A percentile compares a stretch with the other conserved stretches of the same genome.
Evolutionary conservation across 2,329 filamentous ascomycete species (phyloP).

Genomic region (Coccinonectria pachysandricola): DNA sequence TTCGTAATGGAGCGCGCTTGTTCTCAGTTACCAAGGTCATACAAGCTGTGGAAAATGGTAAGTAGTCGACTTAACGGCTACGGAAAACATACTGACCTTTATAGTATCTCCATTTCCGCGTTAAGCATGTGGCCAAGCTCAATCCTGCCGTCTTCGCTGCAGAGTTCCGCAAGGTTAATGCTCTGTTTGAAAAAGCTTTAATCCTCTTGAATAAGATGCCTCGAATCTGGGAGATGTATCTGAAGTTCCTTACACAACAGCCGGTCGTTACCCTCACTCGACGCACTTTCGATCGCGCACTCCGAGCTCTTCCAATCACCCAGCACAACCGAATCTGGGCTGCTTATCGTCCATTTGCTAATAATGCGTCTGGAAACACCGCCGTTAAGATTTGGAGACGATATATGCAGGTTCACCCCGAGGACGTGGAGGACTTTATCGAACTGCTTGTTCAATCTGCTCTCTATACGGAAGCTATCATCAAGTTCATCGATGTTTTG

Average conservation of each 20-base stretch:
- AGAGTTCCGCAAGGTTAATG: constrained; percentile 90
- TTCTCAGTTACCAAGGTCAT: constrained; percentile 79
- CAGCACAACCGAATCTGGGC: constrained; percentile 96
- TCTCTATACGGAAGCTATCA: constrained; percentile 83
- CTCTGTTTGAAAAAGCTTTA: constrained; percentile 83
- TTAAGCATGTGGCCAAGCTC: constrained; percentile 68
- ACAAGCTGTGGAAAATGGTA: constrained; percentile 97
- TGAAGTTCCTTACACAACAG: constrained; percentile 80
- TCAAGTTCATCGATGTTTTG: constrained; percentile 82
- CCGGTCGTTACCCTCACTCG: constrained; percentile 83
- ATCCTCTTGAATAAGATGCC: constrained; percentile 98
- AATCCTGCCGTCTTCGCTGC: constrained; percentile 70
- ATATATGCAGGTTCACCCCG: constrained; percentile 95
- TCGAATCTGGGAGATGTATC: constrained; percentile 95
- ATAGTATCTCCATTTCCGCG: constrained; percentile 77
- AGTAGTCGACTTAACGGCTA: constrained; percentile 9
- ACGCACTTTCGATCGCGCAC: constrained; percentile 80
- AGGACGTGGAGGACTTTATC: constrained; percentile 91
- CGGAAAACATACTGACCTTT: constrained; percentile 1
- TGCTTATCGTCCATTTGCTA: constrained; percentile 81
- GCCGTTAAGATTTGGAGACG: constrained; percentile 88
- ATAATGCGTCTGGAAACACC: constrained; percentile 79
- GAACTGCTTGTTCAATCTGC: constrained; percentile 73
- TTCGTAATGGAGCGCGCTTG: constrained; percentile 85
- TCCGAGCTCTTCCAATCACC: constrained; percentile 83